Evolutionary conservation across 2,329 filamentous ascomycete genomes (phyloP).

Genomic region (Ophiognomonia clavigignenti-juglandacearum): DNA sequence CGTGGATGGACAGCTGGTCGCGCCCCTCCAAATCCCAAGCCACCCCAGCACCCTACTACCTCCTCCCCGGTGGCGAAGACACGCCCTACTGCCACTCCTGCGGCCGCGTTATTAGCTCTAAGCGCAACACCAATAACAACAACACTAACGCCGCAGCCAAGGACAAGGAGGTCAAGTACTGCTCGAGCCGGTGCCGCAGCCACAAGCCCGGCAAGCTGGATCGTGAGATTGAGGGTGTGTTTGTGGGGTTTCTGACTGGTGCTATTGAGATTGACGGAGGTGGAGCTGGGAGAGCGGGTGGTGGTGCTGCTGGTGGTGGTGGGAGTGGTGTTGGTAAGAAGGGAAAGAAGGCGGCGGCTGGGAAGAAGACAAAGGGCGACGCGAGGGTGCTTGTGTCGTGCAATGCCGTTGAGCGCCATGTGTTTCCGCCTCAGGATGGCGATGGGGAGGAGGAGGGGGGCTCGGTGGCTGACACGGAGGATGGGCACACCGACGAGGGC

Average conservation of each 20-base stretch:
- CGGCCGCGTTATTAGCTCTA: constrained; percentile 46
- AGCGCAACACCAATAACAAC: constrained; percentile 15
- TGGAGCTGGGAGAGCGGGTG: no score
- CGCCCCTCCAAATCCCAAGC: constrained; percentile 34
- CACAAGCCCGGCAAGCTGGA: constrained; percentile 46
- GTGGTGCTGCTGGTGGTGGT: background rate
- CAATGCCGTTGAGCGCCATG: constrained; percentile 41
- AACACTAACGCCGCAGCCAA: constrained; percentile 14
- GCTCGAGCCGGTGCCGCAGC: constrained; percentile 49
- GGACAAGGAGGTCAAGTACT: constrained; percentile 42
- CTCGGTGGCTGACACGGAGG: constrained; percentile 31
- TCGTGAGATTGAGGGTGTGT: constrained; percentile 45
- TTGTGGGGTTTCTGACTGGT: constrained; percentile 32
- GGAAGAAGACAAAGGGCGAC: constrained; percentile 43
- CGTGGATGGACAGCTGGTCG: constrained; percentile 38
- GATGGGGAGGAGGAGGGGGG: constrained; percentile 31
- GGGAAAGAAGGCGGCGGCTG: constrained; percentile 22
- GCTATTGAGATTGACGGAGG: background rate
- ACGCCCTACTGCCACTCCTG: constrained; percentile 54
- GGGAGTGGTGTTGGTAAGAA: background rate
- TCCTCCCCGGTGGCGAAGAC: constrained; percentile 39
- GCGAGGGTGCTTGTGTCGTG: constrained; percentile 43
- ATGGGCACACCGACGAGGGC: constrained; percentile 25
- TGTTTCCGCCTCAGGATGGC: constrained; percentile 35
- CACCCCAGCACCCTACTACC: constrained; percentile 49